These are phyloP conservation scores for Rhodotorula sphaerocarpa DNA, from an alignment of 768 basidiomycete genomes.

Conservation along the genomic window DNA sequence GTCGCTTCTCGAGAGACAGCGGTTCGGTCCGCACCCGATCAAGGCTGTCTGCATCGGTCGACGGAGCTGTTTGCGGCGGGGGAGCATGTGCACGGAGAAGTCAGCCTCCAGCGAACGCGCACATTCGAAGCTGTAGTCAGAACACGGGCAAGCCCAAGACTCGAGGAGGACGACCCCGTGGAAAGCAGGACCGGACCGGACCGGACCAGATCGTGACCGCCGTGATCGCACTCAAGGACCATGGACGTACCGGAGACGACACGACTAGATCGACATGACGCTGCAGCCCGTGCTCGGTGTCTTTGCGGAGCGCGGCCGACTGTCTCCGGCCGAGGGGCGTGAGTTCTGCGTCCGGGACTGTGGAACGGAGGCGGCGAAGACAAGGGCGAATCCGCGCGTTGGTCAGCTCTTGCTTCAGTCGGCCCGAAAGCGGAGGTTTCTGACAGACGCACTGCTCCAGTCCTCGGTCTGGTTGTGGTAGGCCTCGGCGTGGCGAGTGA, in stretches of 20 bases:
- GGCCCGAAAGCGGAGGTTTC: too few species aligned
- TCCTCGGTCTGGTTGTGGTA: constrained; percentile 40
- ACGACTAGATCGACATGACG: constrained; percentile 41
- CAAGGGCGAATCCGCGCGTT: background rate
- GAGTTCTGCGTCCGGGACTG: constrained; percentile 41
- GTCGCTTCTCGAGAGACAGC: background rate
- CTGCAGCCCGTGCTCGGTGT: constrained; percentile 40
- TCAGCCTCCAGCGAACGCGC: background rate
- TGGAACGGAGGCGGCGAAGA: background rate
- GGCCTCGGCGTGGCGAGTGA: constrained; percentile 40
- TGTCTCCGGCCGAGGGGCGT: constrained; percentile 42
- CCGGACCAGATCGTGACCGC: too few species aligned
- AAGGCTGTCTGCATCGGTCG: constrained; percentile 41
- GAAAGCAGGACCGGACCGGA: too few species aligned
- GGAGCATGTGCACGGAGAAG: background rate
- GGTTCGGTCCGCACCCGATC: background rate
- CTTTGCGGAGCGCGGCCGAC: constrained; percentile 35
- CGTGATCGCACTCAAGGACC: background rate
- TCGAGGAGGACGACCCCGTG: too few species aligned
- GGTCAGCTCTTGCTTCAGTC: background rate
- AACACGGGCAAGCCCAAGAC: too few species aligned
- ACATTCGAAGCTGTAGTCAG: background rate
- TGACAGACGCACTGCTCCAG: constrained; percentile 37
- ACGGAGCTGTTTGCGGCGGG: constrained; percentile 19
- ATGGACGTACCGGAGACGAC: constrained; percentile 24